Evolutionary conservation across 2,329 filamentous ascomycete species (phyloP).

Genomic region (Monilinia polystroma): DNA sequence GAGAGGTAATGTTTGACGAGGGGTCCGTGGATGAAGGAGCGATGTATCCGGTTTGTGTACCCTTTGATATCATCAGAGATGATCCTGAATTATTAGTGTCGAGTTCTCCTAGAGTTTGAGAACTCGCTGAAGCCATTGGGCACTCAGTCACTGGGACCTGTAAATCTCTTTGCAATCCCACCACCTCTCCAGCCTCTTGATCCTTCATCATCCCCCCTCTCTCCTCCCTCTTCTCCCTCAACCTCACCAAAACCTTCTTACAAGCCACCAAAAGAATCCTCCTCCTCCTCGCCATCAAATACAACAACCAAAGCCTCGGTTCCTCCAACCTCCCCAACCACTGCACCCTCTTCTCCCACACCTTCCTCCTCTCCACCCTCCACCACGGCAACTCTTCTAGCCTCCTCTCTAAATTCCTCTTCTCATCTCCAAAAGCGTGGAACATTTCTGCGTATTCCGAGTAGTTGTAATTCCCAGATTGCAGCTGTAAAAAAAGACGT

Average conservation of each 20-base stretch:
- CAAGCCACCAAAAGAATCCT: slow-evolving; percentile 30
- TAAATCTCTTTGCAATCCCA: too few species aligned
- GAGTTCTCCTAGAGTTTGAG: too few species aligned
- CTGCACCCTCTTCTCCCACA: slow-evolving; percentile 31
- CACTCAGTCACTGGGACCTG: too few species aligned
- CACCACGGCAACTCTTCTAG: slow-evolving; percentile 29
- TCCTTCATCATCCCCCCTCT: not conserved
- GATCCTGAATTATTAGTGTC: too few species aligned
- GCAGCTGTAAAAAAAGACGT: slow-evolving; percentile 29
- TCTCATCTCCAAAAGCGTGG: slow-evolving; percentile 30
- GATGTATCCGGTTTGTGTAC: too few species aligned
- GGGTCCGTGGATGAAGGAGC: too few species aligned
- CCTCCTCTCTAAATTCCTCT: slow-evolving; percentile 26
- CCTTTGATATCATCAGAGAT: too few species aligned
- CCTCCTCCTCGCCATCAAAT: slow-evolving; percentile 32
- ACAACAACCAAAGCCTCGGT: slow-evolving; percentile 31
- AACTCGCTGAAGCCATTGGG: too few species aligned
- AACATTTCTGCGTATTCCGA: slow-evolving; percentile 33
- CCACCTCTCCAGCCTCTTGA: too few species aligned
- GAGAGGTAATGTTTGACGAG: too few species aligned
- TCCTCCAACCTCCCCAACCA: slow-evolving; percentile 34
- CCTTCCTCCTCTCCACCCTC: slow-evolving; percentile 25
- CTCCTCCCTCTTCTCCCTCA: slow-evolving; percentile 27
- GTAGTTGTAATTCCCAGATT: slow-evolving; percentile 31
- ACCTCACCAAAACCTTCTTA: slow-evolving; percentile 22